A percentile compares a stretch with the other conserved stretches of the same genome.
Evolutionary conservation across 805 yeast genomes (phyloP).

Genomic region (Maudiozyma barnettii): DNA sequence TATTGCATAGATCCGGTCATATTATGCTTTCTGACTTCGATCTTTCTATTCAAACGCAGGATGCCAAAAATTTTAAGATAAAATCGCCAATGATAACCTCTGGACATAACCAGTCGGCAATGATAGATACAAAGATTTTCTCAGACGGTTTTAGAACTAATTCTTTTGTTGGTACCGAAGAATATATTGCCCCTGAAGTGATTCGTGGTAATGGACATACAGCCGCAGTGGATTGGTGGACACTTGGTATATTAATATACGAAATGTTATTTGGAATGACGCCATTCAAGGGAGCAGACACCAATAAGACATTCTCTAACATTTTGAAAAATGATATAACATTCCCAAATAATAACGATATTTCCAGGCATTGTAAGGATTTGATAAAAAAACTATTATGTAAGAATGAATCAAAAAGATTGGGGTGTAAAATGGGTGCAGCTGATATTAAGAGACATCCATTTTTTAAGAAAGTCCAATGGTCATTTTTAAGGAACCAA

Average conservation of each 20-base stretch:
- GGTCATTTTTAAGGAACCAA: slow-evolving; percentile 90
- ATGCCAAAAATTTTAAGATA: slow-evolving; percentile 40
- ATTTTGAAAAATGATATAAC: slow-evolving; percentile 75
- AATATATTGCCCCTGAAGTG: slow-evolving; percentile 97
- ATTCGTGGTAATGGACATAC: slow-evolving; percentile 96
- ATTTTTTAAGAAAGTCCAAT: slow-evolving; percentile 82
- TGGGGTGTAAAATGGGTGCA: slow-evolving; percentile 92
- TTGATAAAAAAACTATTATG: slow-evolving; percentile 71
- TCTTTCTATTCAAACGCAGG: slow-evolving; percentile 78
- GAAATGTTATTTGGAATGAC: slow-evolving; percentile 95
- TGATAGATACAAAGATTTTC: slow-evolving; percentile 83
- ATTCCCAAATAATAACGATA: slow-evolving; percentile 58
- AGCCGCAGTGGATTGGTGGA: slow-evolving; percentile 99
- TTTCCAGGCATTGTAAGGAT: slow-evolving; percentile 68
- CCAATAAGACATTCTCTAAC: slow-evolving; percentile 84
- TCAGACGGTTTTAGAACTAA: slow-evolving; percentile 95
- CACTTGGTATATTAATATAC: slow-evolving; percentile 84
- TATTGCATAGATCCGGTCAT: slow-evolving; percentile 93
- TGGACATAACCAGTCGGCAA: slow-evolving; percentile 3
- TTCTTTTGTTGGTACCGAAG: slow-evolving; percentile 98
- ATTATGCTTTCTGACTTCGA: slow-evolving; percentile 97
- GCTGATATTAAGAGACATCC: slow-evolving; percentile 87
- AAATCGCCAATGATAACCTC: slow-evolving; percentile 35
- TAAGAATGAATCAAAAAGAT: slow-evolving; percentile 79
- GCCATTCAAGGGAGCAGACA: slow-evolving; percentile 86